Base-by-base conservation (phyloP, 2,329 filamentous ascomycete species). In the Aspergillus amoenus region DNA sequence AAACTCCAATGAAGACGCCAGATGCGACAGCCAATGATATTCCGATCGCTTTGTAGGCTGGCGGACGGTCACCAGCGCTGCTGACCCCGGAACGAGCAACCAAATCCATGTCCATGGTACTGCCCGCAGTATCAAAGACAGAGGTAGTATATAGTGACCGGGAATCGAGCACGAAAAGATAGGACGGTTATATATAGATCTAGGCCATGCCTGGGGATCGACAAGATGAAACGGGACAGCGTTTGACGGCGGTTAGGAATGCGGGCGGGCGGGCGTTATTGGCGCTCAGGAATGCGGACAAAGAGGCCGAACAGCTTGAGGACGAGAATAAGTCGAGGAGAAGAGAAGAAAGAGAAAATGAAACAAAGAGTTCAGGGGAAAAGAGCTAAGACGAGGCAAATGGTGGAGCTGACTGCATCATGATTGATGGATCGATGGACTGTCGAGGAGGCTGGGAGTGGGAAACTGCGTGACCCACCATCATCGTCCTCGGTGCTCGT, bases 1-100 rank as follows among this genome's bases (percentile, higher is more conserved):
- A 97, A 13, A 89, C 83, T 54, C 94, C 94, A 70, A 99, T 99
- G 73, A 97, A 97, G 57, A 91, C 73, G 42, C 94, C 94, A 0
- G 93, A 97, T 32, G 87, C 86, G 58, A 97, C 83, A 15, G 94
- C 94, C 37, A 99, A 81, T 21, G 86, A 82, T 61, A 99, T 91
- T 55, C 94, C 94, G 64, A 97, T 84, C 24, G 88, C 85, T 72
- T 97, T 97, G 82, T 90, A 97, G 34, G 79, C 76, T 9, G 81
- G 73, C 1, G 85, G 85, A 21, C 84, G 79, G 40, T 57, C 55
- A 41, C 48, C 43, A 30, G 32, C 49, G 24, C 49, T 43, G 45
- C 55, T 44, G 45, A 54, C 21, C 18, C 40, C 39, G 40, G 55
- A 57, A 41, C 55, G 55, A 32, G 50, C 17, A 48, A 54, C 30